These are phyloP conservation scores for Dryas integrifolia DNA, from an alignment of 331 rosid genomes.

Conservation along the genomic window DNA sequence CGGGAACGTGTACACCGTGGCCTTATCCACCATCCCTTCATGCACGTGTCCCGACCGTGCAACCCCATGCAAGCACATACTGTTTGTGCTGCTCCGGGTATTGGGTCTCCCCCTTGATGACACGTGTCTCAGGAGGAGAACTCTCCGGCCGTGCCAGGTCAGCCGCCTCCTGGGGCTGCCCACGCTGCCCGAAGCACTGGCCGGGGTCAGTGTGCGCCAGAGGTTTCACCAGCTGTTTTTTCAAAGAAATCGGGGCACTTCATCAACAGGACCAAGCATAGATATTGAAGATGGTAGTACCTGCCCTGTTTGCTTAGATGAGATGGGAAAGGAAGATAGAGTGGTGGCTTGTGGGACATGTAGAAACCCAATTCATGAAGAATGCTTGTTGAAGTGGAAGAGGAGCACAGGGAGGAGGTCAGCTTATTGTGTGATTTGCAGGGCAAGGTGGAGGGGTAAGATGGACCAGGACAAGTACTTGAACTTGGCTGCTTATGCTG, in stretches of 20 bases:
- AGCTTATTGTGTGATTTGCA: slow-evolving; percentile 69
- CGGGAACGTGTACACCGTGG: slow-evolving; percentile 73
- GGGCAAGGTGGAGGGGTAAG: slow-evolving; percentile 72
- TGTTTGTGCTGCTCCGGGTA: slow-evolving; percentile 65
- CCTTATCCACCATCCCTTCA: slow-evolving; percentile 44
- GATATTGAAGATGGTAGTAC: slow-evolving; percentile 55
- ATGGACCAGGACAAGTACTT: slow-evolving; percentile 52
- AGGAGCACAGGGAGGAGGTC: slow-evolving; percentile 61
- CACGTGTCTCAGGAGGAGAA: slow-evolving; percentile 51
- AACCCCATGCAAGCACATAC: slow-evolving; percentile 82
- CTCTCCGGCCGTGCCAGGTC: slow-evolving; percentile 61
- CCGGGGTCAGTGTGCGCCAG: slow-evolving; percentile 42
- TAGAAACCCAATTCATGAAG: slow-evolving; percentile 69
- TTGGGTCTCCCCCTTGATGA: slow-evolving; percentile 56
- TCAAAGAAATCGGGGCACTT: background rate
- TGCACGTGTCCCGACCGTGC: slow-evolving; percentile 88
- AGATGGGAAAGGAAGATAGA: slow-evolving; percentile 56
- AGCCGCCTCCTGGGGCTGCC: slow-evolving; percentile 42
- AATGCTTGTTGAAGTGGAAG: slow-evolving; percentile 72
- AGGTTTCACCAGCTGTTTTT: slow-evolving; percentile 61
- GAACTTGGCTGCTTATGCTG: slow-evolving; percentile 65
- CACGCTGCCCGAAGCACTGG: slow-evolving; percentile 48
- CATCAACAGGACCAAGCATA: background rate
- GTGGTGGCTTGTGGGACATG: slow-evolving; percentile 71
- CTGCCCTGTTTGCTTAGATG: slow-evolving; percentile 84